Evolutionary conservation across 78 protist species (phyloP), one percentile per base, ranked within the genome.

Genomic region (Polysphondylium violaceum): DNA sequence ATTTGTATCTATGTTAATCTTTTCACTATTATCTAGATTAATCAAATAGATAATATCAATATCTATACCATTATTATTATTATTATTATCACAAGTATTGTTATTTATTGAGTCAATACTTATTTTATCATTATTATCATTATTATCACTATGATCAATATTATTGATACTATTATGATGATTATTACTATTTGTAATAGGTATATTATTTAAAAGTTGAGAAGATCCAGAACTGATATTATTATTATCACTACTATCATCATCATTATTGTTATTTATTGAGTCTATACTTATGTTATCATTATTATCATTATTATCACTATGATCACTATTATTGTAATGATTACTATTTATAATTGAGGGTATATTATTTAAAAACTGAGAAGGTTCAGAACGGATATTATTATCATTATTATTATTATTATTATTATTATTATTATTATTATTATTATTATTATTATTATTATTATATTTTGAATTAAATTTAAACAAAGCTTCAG

Each of bases 1-100:
- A 51, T 38, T 65, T 65, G 23, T 44, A 65, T 65, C 31, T 65
- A 29, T 44, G 40, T 19, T 65, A 44, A 38, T 65, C 73, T 65
- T 23, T 65, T 65, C 73, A 38, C 40, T 65, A 38, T 65, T 44
- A 4, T 38, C 51, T 8, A 65, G 11, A 9, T 17, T 51, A 2
- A 65, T 21, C n/a, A 65, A 25, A 0, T 31, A 33, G 19, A 38
- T 51, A 65, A 65, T 27, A 38, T 65, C 40, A 38, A 38, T 65
- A 3, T 38, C 40, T 23, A n/a, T 65, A 17, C 31, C 73, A n/a
- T 65, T 65, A n/a, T 38, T 23, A 21, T 29, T 65, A 14, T 31
- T 0, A 36, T 29, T 65, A 8, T 65, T 51, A n/a, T 65, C 73
- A 4, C n/a, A n/a, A n/a, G 40, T 5, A 38, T 38, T n/a, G 17